phyloP scores from a whole-genome alignment of 2,329 filamentous ascomycete species.

The Colletotrichum lini region DNA sequence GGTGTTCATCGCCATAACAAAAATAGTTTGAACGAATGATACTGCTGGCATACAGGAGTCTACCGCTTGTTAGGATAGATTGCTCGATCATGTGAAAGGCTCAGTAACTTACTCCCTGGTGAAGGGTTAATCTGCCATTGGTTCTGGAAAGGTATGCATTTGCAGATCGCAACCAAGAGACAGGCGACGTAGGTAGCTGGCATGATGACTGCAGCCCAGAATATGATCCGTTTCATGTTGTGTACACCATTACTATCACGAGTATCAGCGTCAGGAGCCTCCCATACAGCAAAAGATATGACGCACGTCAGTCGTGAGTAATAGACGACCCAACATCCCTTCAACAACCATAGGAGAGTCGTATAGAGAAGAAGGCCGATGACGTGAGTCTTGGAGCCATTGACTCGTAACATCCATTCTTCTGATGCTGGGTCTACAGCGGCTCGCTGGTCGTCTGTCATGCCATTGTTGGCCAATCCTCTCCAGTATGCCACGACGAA shows the following conservation, averaged over 20 bases:
- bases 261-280: background rate
- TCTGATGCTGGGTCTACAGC: slow-evolving; percentile 53
- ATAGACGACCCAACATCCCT: slow-evolving; percentile 66
- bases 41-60: slow-evolving; percentile 25
- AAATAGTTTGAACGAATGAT: slow-evolving; percentile 28
- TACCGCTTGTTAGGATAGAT: background rate
- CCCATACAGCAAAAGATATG: background rate
- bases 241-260: slow-evolving; percentile 14
- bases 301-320: slow-evolving; percentile 64
- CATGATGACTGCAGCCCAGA: slow-evolving; percentile 28
- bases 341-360: slow-evolving; percentile 65
- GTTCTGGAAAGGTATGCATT: slow-evolving; percentile 57
- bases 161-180: slow-evolving; percentile 57
- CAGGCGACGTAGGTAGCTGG: slow-evolving; percentile 28
- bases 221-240: slow-evolving; percentile 30
- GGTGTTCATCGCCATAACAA: slow-evolving; percentile 37
- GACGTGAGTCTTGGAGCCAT: slow-evolving; percentile 67
- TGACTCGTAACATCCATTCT: slow-evolving; percentile 54
- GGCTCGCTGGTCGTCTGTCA: slow-evolving; percentile 63
- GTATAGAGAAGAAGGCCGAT: slow-evolving; percentile 66
- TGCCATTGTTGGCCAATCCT: slow-evolving; percentile 65
- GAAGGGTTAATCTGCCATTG: slow-evolving; percentile 65
- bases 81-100: rapidly evolving
- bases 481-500: slow-evolving; percentile 56
- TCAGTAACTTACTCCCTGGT: slow-evolving; percentile 1